A percentile compares a stretch with the other conserved stretches of the same genome.
phyloP scores from a whole-genome alignment of 2,329 filamentous ascomycete genomes.

The Trichoderma oligosporum region DNA sequence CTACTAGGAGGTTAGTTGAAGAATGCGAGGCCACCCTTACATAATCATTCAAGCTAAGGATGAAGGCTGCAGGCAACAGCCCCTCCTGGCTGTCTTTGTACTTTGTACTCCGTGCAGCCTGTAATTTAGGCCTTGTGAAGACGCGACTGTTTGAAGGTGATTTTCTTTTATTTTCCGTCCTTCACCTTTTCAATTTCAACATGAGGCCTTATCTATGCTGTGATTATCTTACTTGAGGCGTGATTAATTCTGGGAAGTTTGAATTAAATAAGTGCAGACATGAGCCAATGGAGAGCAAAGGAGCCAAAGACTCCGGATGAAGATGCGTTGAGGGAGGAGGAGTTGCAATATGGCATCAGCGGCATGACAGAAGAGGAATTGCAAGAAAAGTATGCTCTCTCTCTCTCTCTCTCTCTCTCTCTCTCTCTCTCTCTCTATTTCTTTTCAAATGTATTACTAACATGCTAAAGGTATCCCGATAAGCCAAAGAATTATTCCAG shows the following conservation, averaged over 20 bases:
- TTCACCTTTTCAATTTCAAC: neutral
- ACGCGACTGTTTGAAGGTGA: neutral
- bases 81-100: neutral
- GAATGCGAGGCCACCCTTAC: neutral
- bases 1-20: no score
- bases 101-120: neutral
- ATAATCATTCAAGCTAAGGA: neutral
- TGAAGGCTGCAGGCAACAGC: conserved; percentile 15
- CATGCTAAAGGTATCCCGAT: conserved; percentile 67
- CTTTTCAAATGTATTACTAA: conserved; percentile 25
- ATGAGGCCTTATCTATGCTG: neutral
- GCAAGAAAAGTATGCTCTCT: conserved; percentile 39
- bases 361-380: conserved; percentile 42
- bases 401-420: neutral
- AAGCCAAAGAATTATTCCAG: conserved; percentile 75
- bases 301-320: conserved; percentile 30
- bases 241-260: neutral
- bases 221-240: neutral
- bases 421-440: neutral
- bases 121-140: neutral
- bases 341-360: conserved; percentile 46
- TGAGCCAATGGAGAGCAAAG: conserved; percentile 14
- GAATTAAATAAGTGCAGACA: neutral
- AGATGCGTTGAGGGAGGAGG: conserved; percentile 48
- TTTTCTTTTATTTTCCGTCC: neutral